Conservation (phyloP, 371 early-diverging fungal genomes). For the Mucor plumbeus region DNA sequence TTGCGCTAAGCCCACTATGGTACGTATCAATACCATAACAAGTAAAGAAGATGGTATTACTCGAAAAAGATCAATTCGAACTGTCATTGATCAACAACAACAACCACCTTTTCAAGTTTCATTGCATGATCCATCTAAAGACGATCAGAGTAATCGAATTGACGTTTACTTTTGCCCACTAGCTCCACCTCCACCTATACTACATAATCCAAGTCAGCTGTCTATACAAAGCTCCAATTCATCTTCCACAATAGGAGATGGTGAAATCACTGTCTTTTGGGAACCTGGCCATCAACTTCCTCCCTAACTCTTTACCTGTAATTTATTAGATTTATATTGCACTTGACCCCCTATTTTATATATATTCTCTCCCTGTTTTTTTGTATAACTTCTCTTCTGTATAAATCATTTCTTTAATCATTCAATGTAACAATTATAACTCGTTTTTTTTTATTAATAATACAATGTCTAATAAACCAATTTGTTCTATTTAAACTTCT, state of each 20-base stretch:
- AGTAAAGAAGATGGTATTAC: slow-evolving; percentile 22
- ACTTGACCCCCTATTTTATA: neutral
- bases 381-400: slow-evolving; percentile 3
- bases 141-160: slow-evolving; percentile 11
- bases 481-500: neutral
- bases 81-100: slow-evolving; percentile 6
- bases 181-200: neutral
- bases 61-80: slow-evolving; percentile 36
- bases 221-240: slow-evolving; percentile 27
- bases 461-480: neutral
- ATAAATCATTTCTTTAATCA: neutral
- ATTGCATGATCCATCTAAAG: neutral
- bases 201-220: slow-evolving; percentile 18
- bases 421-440: slow-evolving; percentile 1
- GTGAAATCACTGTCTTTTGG: slow-evolving; percentile 46
- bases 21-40: slow-evolving; percentile 31
- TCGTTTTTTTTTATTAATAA: neutral
- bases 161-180: slow-evolving; percentile 30
- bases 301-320: slow-evolving; percentile 8
- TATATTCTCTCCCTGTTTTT: neutral
- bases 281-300: slow-evolving; percentile 14
- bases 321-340: slow-evolving; percentile 3
- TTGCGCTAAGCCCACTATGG: slow-evolving; percentile 35
- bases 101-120: slow-evolving; percentile 1
- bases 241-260: slow-evolving; percentile 36